These are phyloP conservation scores for Saraca asoca DNA, from an alignment of 331 rosid genomes.

Conservation along the genomic window DNA sequence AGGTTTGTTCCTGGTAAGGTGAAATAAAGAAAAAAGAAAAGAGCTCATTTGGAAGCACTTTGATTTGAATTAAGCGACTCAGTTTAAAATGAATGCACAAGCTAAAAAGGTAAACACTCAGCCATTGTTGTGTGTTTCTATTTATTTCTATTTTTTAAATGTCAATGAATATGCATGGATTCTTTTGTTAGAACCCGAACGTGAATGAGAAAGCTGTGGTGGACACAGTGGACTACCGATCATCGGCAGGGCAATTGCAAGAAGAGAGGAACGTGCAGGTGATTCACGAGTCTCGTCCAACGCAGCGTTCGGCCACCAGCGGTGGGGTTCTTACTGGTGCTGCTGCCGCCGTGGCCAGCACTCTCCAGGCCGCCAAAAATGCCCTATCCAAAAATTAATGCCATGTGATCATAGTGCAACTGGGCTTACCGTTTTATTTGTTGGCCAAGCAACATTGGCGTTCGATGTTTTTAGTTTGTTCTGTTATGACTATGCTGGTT, in stretches of 20 bases:
- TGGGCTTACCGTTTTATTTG: too few relatives aligned
- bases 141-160: background rate
- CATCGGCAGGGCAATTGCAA: slow-evolving; percentile 41
- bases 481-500: too few relatives aligned
- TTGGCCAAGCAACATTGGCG: too few relatives aligned
- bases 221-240: slow-evolving; percentile 36
- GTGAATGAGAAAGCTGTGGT: slow-evolving; percentile 33
- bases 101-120: slow-evolving; percentile 12
- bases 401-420: background rate
- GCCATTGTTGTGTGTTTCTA: background rate
- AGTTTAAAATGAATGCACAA: slow-evolving; percentile 49
- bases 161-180: slow-evolving; percentile 6
- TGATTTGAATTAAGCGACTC: background rate
- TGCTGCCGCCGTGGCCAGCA: slow-evolving; percentile 39
- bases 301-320: slow-evolving; percentile 24
- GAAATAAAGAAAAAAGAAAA: too few relatives aligned
- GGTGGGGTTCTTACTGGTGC: slow-evolving; percentile 45
- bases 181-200: slow-evolving; percentile 35
- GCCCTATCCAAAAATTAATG: slow-evolving; percentile 37
- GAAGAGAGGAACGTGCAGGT: slow-evolving; percentile 43
- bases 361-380: slow-evolving; percentile 33
- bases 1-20: too few relatives aligned
- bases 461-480: too few relatives aligned
- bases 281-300: slow-evolving; percentile 37
- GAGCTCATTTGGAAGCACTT: too few relatives aligned